Conservation (phyloP, 805 yeast genomes). For the Myxozyma mucilagina region DNA sequence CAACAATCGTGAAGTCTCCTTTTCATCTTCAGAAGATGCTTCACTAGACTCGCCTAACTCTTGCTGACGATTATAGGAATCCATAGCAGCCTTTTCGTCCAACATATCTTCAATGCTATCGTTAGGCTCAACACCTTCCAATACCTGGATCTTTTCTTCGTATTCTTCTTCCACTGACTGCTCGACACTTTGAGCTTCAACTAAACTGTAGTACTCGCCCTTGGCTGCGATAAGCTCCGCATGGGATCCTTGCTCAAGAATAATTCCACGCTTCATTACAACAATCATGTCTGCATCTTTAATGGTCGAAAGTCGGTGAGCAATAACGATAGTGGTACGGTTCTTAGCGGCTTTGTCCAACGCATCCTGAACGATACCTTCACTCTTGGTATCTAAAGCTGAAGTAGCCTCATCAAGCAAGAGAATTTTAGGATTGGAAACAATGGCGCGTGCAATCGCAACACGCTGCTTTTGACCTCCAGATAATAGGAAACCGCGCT, state of each 20-base stretch:
- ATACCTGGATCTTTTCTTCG: constrained; percentile 15
- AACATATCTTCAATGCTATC: constrained; percentile 16
- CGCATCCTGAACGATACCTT: constrained; percentile 59
- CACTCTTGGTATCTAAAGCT: constrained; percentile 62
- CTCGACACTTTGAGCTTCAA: constrained; percentile 35
- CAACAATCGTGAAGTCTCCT: constrained; percentile 13
- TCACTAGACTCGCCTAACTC: constrained; percentile 12
- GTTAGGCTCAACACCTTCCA: constrained; percentile 21
- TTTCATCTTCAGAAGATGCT: constrained; percentile 8
- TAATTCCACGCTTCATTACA: constrained; percentile 48
- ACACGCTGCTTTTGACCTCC: constrained; percentile 70
- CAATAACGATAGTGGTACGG: constrained; percentile 52
- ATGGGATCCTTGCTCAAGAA: constrained; percentile 45
- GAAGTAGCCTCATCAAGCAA: constrained; percentile 68
- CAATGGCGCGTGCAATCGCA: constrained; percentile 61
- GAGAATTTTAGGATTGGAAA: constrained; percentile 56
- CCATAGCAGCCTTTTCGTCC: constrained; percentile 27
- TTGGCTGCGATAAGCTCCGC: constrained; percentile 35
- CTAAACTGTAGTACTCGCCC: constrained; percentile 37
- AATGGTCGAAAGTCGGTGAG: constrained; percentile 54
- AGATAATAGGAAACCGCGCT: constrained; percentile 59
- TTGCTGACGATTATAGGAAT: constrained; percentile 3
- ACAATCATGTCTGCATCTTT: constrained; percentile 51
- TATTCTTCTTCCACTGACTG: constrained; percentile 15
- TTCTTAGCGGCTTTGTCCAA: constrained; percentile 40